phyloP scores from a whole-genome alignment of 257 asterid genomes.

The Ilex asprella region DNA sequence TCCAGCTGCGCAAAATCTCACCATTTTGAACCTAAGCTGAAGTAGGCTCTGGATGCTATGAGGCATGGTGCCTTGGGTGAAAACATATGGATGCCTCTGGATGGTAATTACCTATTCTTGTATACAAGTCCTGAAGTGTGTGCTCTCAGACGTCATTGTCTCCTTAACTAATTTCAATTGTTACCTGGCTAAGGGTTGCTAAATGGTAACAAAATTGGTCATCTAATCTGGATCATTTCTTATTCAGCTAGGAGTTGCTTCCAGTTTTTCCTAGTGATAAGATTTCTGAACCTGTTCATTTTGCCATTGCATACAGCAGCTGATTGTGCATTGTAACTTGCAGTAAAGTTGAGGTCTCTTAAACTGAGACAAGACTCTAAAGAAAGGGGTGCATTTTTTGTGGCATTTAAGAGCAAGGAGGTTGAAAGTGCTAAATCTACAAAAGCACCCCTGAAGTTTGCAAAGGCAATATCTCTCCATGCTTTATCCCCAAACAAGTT shows the following conservation, averaged over 20 bases:
- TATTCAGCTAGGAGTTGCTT: background rate
- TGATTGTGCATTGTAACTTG: conserved; percentile 65
- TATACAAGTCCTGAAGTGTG: too few species aligned
- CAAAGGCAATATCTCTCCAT: conserved; percentile 56
- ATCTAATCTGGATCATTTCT: background rate
- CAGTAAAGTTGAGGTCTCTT: conserved; percentile 66
- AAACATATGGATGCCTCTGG: too few species aligned
- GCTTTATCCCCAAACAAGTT: conserved; percentile 48
- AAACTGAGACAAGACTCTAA: conserved; percentile 61
- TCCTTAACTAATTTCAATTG: too few species aligned
- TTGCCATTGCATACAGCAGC: conserved; percentile 41
- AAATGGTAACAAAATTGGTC: too few species aligned
- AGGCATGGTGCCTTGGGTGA: too few species aligned
- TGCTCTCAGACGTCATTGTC: too few species aligned
- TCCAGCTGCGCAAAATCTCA: too few species aligned
- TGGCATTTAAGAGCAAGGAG: conserved; percentile 47
- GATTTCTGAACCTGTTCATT: conserved; percentile 28
- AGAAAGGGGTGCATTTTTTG: conserved; percentile 43
- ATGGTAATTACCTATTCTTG: too few species aligned
- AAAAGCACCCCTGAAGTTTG: conserved; percentile 34
- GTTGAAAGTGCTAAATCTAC: conserved; percentile 21
- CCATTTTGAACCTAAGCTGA: too few species aligned
- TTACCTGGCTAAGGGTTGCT: too few species aligned
- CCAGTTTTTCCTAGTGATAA: conserved; percentile 9
- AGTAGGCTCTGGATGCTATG: too few species aligned